Evolutionary conservation across 2,329 filamentous ascomycete species (phyloP).

Genomic region (Zasmidium citrigriseum): DNA sequence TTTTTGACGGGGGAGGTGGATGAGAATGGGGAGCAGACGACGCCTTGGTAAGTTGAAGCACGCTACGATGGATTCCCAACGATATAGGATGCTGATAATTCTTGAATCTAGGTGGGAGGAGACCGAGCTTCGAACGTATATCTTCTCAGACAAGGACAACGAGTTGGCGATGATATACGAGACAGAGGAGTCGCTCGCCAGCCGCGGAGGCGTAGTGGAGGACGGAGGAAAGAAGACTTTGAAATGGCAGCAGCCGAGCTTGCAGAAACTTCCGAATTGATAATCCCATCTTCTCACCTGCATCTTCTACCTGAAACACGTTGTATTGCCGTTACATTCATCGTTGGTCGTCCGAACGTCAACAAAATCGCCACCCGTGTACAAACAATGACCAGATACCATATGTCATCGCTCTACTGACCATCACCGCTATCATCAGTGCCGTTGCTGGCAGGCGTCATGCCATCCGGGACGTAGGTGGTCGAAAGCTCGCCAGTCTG

Average conservation of each 20-base stretch:
- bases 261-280: neutral
- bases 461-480: slow-evolving; percentile 6
- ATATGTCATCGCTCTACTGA: too few relatives aligned
- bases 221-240: neutral
- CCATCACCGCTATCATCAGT: too few relatives aligned
- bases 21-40: slow-evolving; percentile 32
- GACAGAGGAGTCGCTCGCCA: slow-evolving; percentile 25
- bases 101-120: slow-evolving; percentile 24
- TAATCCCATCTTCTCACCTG: neutral
- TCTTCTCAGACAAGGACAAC: slow-evolving; percentile 26
- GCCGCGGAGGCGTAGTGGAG: neutral
- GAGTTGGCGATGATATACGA: slow-evolving; percentile 30
- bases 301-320: too few relatives aligned
- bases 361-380: too few relatives aligned
- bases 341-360: too few relatives aligned
- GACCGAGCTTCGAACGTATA: slow-evolving; percentile 32
- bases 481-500: slow-evolving; percentile 4
- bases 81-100: slow-evolving; percentile 1
- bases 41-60: slow-evolving; percentile 25
- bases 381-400: too few relatives aligned
- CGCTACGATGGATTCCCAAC: neutral
- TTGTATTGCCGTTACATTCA: too few relatives aligned
- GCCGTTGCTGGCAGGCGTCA: too few relatives aligned
- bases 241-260: neutral
- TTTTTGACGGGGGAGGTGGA: slow-evolving; percentile 32